Conservation (phyloP, 2,329 filamentous ascomycete species). For the Nakataea oryzae region DNA sequence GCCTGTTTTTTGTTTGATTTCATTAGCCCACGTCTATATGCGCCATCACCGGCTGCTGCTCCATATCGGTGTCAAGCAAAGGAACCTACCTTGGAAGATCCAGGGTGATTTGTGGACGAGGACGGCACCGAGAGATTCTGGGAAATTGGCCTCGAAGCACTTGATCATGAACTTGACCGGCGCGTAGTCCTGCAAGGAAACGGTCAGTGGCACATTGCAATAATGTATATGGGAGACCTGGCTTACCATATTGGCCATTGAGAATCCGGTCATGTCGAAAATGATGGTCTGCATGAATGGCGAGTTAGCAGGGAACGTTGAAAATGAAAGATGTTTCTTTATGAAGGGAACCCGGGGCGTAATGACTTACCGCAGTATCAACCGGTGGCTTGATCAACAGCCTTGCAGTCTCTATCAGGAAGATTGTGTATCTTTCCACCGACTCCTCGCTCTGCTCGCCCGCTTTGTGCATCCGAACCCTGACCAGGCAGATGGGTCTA, state of each 20-base stretch:
- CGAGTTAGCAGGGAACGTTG: neutral
- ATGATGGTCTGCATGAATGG: conserved; percentile 58
- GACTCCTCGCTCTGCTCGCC: conserved; percentile 75
- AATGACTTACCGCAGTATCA: conserved; percentile 73
- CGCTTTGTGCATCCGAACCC: conserved; percentile 70
- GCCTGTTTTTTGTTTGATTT: conserved; percentile 31
- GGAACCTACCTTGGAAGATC: conserved; percentile 73
- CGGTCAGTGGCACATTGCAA: neutral
- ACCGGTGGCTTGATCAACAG: conserved; percentile 69
- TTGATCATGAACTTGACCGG: conserved; percentile 99
- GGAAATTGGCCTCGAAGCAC: conserved; percentile 98
- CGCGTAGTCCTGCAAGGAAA: conserved; percentile 59
- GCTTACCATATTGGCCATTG: conserved; percentile 82
- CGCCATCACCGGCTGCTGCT: neutral
- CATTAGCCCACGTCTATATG: neutral
- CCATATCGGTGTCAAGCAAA: neutral
- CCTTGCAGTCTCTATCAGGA: conserved; percentile 87
- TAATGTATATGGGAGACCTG: neutral
- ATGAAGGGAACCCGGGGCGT: neutral
- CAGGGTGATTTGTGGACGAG: conserved; percentile 94
- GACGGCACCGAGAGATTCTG: conserved; percentile 80
- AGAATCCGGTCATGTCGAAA: conserved; percentile 94
- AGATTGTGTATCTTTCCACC: conserved; percentile 84
- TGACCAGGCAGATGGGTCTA: conserved; percentile 76
- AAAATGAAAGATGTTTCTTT: neutral